Conservation (phyloP, 106 monocot genomes). For the Cymbidium sinense region DNA sequence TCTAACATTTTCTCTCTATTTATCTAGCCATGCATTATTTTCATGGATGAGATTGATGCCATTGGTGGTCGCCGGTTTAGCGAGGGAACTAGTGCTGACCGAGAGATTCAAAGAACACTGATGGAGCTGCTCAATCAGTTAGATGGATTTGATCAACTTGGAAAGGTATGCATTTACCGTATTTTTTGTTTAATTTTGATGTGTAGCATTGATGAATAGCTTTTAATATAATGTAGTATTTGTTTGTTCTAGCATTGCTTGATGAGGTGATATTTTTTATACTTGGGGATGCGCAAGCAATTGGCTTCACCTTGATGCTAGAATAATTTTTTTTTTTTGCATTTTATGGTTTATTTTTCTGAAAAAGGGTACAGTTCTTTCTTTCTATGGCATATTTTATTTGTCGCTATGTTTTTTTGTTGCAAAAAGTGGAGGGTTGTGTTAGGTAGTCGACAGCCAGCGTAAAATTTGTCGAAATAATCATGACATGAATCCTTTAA, state of each 20-base stretch:
- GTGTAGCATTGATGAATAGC: no score
- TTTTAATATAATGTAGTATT: background rate
- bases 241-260: background rate
- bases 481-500: no score
- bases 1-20: slow-evolving; percentile 7
- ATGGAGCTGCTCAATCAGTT: slow-evolving; percentile 99
- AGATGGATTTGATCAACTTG: slow-evolving; percentile 95
- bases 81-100: slow-evolving; percentile 80
- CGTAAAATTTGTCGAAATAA: no score
- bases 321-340: no score
- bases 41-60: slow-evolving; percentile 87
- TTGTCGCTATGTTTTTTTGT: no score
- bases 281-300: background rate
- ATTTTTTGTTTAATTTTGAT: background rate
- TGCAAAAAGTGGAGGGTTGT: no score
- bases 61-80: slow-evolving; percentile 84
- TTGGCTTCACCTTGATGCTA: background rate
- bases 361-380: no score
- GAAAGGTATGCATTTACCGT: slow-evolving; percentile 29
- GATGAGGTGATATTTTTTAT: background rate
- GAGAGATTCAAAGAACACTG: slow-evolving; percentile 57
- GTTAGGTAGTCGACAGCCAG: no score
- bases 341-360: no score
- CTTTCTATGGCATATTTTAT: no score
- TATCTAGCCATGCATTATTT: slow-evolving; percentile 68